These are phyloP conservation scores for Diaporthe vaccinii DNA, from an alignment of 2,329 filamentous ascomycete species.

Conservation along the genomic window DNA sequence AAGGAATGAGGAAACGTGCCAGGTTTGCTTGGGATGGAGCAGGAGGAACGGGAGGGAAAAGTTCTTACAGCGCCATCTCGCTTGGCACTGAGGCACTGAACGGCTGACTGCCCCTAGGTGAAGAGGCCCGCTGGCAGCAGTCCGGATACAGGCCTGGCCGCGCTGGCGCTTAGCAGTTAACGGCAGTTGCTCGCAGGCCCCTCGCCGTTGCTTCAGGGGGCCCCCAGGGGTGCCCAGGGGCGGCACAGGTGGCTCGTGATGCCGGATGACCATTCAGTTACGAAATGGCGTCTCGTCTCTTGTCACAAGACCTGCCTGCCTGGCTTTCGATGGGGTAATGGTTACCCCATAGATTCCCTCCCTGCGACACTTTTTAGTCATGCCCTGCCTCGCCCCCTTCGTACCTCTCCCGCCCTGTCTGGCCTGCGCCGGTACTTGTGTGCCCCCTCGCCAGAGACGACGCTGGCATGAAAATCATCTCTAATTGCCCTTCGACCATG, in stretches of 20 bases:
- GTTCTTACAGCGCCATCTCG: constrained; percentile 18
- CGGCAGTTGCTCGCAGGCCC: constrained; percentile 34
- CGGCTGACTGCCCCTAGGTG: not conserved
- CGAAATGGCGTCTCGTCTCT: constrained; percentile 43
- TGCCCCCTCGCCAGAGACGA: constrained; percentile 4
- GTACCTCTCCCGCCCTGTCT: constrained; percentile 12
- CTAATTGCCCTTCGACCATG: constrained; percentile 13
- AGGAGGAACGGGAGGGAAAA: not conserved
- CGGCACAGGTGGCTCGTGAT: constrained; percentile 37
- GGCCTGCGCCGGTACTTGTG: constrained; percentile 2
- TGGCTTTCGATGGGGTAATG: constrained; percentile 48
- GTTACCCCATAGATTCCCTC: constrained; percentile 47
- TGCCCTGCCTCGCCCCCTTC: constrained; percentile 18
- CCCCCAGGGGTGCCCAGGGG: constrained; percentile 16
- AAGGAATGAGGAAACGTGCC: constrained; percentile 27
- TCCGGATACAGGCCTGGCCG: constrained; percentile 12
- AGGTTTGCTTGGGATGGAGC: constrained; percentile 21
- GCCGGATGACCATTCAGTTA: constrained; percentile 45
- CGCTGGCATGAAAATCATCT: constrained; percentile 21
- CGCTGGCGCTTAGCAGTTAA: constrained; percentile 43
- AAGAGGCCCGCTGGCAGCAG: constrained; percentile 19
- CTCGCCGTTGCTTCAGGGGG: constrained; percentile 6
- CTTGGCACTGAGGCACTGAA: constrained; percentile 30
- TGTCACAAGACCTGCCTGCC: constrained; percentile 43
- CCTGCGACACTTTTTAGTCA: constrained; percentile 41